Base-by-base conservation (phyloP, 2,329 filamentous ascomycete genomes). In the Neofusicoccum kwambonambiense region DNA sequence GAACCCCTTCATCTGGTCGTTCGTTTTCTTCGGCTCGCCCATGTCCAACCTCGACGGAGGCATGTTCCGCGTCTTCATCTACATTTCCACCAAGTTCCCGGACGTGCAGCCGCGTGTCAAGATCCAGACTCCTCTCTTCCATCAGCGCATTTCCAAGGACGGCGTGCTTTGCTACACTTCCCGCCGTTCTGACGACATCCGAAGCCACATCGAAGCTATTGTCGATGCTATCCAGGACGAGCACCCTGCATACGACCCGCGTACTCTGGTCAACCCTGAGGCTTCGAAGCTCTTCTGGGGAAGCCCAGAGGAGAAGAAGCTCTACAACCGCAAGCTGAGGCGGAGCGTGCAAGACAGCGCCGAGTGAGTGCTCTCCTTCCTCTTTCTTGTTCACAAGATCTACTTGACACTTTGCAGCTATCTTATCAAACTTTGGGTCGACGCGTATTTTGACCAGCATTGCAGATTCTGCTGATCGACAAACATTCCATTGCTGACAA, bases 1-100 rank as follows among this genome's bases (percentile, higher is more conserved):
- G 44, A 98, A 97, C 71, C 93, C 94, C 0, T 97, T 97, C 73
- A 83, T 94, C 19, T 98, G 95, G 95, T 78, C 85, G 19, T 76
- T 98, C 66, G 95, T 92, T 1, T 93, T 97, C 75, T 96, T 97
- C 74, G 95, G 95, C 31, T 87, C 89, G 63, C 92, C 93, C 0
- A 96, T 95, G 90, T 96, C 93, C 5, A 93, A 96, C 70, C 86
- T 98, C 1, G 94, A 98, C 70, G 94, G 93, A 15, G 93, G 94
- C 1, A 85, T 98, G 67, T 94, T 98, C 80, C 87, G 87, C 67
- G 89, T 97, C 75, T 89, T 84, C 71, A 83, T 98, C 64, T 83
- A 83, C 71, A 89, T 98, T 71, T 96, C 92, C 71, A 89, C 92
- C 5, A 86, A 87, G 5, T 98, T 97, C 72, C 95, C 95, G 0